Evolutionary conservation across 2,329 filamentous ascomycete genomes (phyloP).

Genomic region (Colletotrichum simmondsii): DNA sequence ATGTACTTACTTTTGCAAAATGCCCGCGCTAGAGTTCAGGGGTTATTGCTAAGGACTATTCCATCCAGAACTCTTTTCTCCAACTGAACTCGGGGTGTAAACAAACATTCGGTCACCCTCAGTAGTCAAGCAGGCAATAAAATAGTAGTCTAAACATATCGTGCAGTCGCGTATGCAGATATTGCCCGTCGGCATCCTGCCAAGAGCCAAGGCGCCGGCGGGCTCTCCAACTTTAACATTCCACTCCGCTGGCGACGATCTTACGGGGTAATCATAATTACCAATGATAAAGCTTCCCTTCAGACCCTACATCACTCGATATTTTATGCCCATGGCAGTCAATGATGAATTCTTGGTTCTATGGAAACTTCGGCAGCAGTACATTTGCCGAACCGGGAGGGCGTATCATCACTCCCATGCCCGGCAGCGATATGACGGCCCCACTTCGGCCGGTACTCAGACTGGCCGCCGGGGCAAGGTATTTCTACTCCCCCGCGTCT

Average conservation of each 20-base stretch:
- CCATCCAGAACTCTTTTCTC: too few species aligned
- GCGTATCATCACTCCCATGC: not conserved
- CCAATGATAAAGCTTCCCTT: not conserved
- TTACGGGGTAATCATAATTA: too few species aligned
- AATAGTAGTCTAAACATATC: not conserved
- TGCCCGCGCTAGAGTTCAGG: too few species aligned
- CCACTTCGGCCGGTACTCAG: not conserved
- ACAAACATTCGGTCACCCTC: not conserved
- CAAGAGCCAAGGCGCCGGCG: conserved; percentile 1
- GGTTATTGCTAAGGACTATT: not conserved
- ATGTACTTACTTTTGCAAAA: too few species aligned
- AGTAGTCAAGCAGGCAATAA: not conserved
- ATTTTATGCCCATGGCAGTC: not conserved
- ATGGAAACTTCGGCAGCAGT: not conserved
- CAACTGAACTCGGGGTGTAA: not conserved
- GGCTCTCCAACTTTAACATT: not conserved
- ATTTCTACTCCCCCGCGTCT: not conserved
- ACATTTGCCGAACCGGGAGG: not conserved
- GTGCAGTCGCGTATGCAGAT: not conserved
- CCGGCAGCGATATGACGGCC: not conserved
- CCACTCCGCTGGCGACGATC: too few species aligned
- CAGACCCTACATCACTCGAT: not conserved
- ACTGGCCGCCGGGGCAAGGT: not conserved
- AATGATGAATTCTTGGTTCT: not conserved
- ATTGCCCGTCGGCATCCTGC: not conserved